A percentile compares a stretch with the other conserved stretches of the same genome.
Conservation (phyloP, 495 filamentous ascomycete species). For the Aspergillus wentii region DNA sequence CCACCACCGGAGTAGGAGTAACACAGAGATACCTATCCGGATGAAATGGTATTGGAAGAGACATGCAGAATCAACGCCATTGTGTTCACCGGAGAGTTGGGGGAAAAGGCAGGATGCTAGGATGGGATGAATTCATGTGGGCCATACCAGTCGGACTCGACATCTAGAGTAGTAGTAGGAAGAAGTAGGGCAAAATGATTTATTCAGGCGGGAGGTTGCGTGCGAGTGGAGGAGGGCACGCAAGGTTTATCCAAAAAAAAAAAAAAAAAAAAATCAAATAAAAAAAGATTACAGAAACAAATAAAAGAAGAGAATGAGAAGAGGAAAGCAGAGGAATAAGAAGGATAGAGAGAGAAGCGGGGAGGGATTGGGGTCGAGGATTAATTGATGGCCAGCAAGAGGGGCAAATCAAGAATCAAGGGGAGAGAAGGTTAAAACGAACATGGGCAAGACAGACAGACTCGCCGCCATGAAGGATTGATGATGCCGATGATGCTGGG, state of each 20-base stretch:
- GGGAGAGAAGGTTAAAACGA: too few relatives aligned
- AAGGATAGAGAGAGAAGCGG: too few relatives aligned
- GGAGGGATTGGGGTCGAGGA: too few relatives aligned
- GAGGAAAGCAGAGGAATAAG: too few relatives aligned
- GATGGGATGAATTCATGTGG: neutral
- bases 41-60: neutral
- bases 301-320: neutral
- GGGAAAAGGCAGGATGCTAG: conserved; percentile 12
- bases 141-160: conserved; percentile 16
- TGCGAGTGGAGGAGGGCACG: neutral
- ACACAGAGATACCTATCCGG: too few relatives aligned
- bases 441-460: too few relatives aligned
- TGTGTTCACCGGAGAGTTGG: conserved; percentile 7
- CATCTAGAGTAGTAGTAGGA: conserved; percentile 9
- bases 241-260: neutral
- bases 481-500: too few relatives aligned
- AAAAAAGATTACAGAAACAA: conserved; percentile 2
- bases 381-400: too few relatives aligned
- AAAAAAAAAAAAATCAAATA: conserved; percentile 2
- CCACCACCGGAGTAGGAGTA: neutral
- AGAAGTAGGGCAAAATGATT: neutral
- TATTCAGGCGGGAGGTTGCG: neutral
- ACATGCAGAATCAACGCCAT: conserved; percentile 1
- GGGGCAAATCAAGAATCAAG: too few relatives aligned
- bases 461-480: too few relatives aligned